A percentile compares a stretch with the other conserved stretches of the same genome.
phyloP scores from a whole-genome alignment of 2,329 filamentous ascomycete genomes.

The Trichoderma breve region DNA sequence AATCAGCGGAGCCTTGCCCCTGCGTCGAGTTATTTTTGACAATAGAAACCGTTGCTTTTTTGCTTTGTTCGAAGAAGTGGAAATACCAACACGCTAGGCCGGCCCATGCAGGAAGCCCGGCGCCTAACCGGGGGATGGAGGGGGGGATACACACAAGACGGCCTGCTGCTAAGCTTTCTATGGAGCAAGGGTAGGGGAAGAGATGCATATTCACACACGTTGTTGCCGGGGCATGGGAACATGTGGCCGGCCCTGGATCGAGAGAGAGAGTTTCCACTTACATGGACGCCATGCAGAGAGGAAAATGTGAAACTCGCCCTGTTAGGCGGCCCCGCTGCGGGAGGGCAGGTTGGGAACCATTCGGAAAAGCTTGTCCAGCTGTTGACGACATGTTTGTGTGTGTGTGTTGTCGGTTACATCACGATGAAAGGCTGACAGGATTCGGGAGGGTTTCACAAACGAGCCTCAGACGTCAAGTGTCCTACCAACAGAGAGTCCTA shows the following conservation, averaged over 20 bases:
- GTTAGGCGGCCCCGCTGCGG: conserved; percentile 2
- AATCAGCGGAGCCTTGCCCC: neutral
- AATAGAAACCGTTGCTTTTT: neutral
- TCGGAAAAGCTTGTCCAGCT: neutral
- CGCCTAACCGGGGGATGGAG: neutral
- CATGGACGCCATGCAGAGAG: conserved; percentile 1
- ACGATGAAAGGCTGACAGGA: neutral
- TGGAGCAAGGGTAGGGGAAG: neutral
- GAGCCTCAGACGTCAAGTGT: neutral
- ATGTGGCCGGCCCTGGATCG: neutral
- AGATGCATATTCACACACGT: neutral
- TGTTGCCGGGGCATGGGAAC: neutral
- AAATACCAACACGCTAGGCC: conserved; percentile 1
- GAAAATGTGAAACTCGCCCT: neutral
- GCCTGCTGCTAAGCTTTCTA: neutral
- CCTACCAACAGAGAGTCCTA: neutral
- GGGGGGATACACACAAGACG: neutral
- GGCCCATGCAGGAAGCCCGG: neutral
- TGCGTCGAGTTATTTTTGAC: conserved; percentile 14
- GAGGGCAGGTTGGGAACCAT: neutral
- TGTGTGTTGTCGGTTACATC: neutral
- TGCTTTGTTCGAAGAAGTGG: neutral
- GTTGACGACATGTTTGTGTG: neutral
- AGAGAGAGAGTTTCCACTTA: neutral
- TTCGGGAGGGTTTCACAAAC: neutral